Evolutionary conservation across 139 green algal species (phyloP).

Genomic region (Trebouxia sp.): DNA sequence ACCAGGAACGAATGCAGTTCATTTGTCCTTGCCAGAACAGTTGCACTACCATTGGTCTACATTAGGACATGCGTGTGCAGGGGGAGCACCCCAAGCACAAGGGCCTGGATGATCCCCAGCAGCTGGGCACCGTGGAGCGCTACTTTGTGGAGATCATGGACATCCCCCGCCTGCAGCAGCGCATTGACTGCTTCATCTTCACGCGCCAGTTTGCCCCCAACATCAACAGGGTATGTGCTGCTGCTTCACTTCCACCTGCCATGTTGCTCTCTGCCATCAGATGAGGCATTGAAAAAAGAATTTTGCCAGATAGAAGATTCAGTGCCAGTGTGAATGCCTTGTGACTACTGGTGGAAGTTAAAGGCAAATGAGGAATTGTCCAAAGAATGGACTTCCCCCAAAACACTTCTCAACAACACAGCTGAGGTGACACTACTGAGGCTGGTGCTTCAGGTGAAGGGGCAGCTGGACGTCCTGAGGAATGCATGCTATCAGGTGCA

Average conservation of each 20-base stretch:
- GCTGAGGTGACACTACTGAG: no score
- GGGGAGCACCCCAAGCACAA: constrained; percentile 61
- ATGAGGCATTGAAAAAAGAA: no score
- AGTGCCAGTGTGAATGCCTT: no score
- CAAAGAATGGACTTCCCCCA: no score
- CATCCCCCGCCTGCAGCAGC: constrained; percentile 70
- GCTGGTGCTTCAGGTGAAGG: constrained; percentile 28
- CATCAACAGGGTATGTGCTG: constrained; percentile 32
- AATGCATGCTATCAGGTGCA: constrained; percentile 47
- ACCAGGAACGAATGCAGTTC: no score
- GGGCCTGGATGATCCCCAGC: constrained; percentile 47
- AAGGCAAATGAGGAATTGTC: no score
- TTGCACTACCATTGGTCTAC: no score
- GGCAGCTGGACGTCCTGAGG: constrained; percentile 46
- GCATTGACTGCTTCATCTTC: constrained; percentile 73
- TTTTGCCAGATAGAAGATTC: no score
- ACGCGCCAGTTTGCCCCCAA: constrained; percentile 52
- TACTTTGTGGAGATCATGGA: constrained; percentile 82
- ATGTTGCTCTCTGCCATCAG: background rate
- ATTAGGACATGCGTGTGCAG: no score
- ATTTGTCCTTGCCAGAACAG: no score
- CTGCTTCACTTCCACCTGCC: background rate
- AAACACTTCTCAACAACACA: no score
- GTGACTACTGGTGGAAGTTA: no score
- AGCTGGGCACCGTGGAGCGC: constrained; percentile 75